phyloP scores from a whole-genome alignment of 108 stramenopile genomes.

The Cafeteria roenbergensis region DNA sequence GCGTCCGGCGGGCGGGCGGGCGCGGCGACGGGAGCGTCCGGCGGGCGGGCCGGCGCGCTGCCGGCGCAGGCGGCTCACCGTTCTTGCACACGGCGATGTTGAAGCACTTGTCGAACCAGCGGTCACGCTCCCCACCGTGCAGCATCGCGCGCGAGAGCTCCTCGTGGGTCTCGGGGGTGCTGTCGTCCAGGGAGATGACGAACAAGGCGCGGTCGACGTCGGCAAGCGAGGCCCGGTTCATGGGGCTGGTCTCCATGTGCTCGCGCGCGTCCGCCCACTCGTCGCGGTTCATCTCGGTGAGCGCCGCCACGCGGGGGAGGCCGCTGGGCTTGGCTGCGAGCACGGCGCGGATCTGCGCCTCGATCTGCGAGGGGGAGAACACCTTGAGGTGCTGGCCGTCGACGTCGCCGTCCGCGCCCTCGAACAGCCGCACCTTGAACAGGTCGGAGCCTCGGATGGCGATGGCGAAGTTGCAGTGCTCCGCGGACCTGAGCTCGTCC shows the following conservation, averaged over 20 bases:
- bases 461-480: neutral
- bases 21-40: conserved; percentile 27
- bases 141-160: conserved; percentile 28
- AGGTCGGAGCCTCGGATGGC: too few relatives aligned
- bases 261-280: conserved; percentile 31
- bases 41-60: conserved; percentile 20
- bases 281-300: conserved; percentile 25
- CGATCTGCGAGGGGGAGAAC: conserved; percentile 16
- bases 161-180: conserved; percentile 13
- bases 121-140: conserved; percentile 33
- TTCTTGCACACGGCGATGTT: conserved; percentile 31
- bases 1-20: too few relatives aligned
- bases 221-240: conserved; percentile 25
- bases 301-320: conserved; percentile 20
- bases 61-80: too few relatives aligned
- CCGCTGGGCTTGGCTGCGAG: conserved; percentile 7
- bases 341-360: conserved; percentile 26
- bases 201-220: conserved; percentile 28
- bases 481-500: conserved; percentile 10
- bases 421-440: too few relatives aligned
- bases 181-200: conserved; percentile 27
- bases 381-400: conserved; percentile 29
- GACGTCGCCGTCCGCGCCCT: conserved; percentile 6
- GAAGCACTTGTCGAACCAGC: conserved; percentile 38
- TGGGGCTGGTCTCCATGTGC: conserved; percentile 22